Percentiles rank a stretch among this genome's conserved stretches.
phyloP scores from a whole-genome alignment of 495 filamentous ascomycete genomes.

The Xylaria sp. region DNA sequence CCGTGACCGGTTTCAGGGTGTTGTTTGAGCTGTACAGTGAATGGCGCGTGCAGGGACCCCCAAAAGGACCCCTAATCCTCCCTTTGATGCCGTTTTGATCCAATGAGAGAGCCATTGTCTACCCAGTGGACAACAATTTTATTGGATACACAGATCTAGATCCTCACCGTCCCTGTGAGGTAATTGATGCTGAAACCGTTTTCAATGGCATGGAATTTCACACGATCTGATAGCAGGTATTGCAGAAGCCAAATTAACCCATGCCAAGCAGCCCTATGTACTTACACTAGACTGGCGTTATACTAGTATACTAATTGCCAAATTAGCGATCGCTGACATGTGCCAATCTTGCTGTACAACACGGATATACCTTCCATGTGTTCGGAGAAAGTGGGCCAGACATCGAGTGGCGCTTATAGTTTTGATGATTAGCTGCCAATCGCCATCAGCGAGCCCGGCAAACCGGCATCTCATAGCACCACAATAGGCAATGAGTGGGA shows the following conservation, averaged over 20 bases:
- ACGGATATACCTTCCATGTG: neutral
- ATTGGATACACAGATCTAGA: neutral
- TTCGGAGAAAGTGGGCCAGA: neutral
- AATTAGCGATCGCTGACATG: neutral
- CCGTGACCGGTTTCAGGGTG: slow-evolving; percentile 14
- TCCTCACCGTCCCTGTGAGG: neutral
- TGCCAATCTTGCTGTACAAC: neutral
- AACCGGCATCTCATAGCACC: slow-evolving; percentile 19
- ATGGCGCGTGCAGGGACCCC: slow-evolving; percentile 7
- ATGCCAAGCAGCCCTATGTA: neutral
- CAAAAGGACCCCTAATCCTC: slow-evolving; percentile 16
- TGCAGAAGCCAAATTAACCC: neutral
- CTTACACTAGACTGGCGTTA: neutral
- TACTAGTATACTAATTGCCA: neutral
- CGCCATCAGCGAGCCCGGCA: slow-evolving; percentile 15
- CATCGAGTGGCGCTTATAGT: slow-evolving; percentile 14
- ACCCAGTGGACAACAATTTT: neutral
- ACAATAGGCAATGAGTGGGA: slow-evolving; percentile 15
- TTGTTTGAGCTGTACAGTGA: slow-evolving; percentile 18
- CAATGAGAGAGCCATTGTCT: slow-evolving; percentile 4
- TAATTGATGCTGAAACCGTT: neutral
- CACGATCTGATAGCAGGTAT: neutral
- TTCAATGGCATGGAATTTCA: neutral
- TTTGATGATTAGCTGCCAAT: neutral
- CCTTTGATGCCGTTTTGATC: neutral